Conservation (phyloP, 495 filamentous ascomycete species). For the Aspergillus nanangensis region DNA sequence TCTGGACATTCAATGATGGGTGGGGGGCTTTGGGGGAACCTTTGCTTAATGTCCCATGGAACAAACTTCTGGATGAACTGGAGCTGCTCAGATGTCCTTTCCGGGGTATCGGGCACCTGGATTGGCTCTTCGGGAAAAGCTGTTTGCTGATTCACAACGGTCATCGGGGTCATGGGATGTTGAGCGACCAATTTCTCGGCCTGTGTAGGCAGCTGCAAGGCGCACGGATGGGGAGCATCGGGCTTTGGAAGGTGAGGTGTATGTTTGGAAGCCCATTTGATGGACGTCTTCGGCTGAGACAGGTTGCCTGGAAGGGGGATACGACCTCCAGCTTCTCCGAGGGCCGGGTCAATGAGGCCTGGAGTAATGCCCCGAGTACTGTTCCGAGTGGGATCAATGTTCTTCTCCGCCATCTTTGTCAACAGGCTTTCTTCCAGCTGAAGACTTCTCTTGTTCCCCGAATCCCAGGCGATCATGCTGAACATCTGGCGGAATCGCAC, state of each 20-base stretch:
- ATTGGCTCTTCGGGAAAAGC: no score
- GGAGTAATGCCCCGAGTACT: conserved; percentile 27
- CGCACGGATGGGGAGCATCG: no score
- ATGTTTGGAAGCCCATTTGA: no score
- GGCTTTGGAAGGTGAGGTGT: no score
- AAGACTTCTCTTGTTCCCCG: conserved; percentile 13
- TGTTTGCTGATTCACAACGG: no score
- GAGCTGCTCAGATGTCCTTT: background rate
- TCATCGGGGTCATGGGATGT: background rate
- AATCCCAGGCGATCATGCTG: conserved; percentile 16
- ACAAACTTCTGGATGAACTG: background rate
- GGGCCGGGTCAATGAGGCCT: conserved; percentile 17
- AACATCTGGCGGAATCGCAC: conserved; percentile 15
- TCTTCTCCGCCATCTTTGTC: conserved; percentile 3
- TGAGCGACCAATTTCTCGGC: background rate
- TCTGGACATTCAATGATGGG: conserved; percentile 2
- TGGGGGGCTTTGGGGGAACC: background rate
- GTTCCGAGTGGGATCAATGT: conserved; percentile 11
- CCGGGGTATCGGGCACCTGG: background rate
- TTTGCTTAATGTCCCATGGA: background rate
- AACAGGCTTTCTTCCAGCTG: background rate
- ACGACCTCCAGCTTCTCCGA: conserved; percentile 13
- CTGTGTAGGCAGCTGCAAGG: no score
- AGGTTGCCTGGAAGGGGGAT: conserved; percentile 6
- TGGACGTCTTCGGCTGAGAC: background rate